Base-by-base conservation (phyloP, 2,329 filamentous ascomycete species). In the Westerdykella sp. region DNA sequence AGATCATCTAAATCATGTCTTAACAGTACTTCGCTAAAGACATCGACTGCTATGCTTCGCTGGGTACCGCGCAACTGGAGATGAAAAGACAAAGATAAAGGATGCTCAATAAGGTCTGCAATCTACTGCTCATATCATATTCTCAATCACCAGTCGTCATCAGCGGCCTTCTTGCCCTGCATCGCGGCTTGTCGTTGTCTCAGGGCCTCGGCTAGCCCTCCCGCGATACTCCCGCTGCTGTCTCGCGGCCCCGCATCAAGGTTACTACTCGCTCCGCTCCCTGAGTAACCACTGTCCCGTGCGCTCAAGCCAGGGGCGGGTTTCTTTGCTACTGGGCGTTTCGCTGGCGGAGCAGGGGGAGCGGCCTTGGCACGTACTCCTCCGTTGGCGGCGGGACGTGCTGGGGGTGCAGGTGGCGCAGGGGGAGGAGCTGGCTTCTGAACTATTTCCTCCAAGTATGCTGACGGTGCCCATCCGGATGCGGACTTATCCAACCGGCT, bases 391-490 rank as follows among this genome's bases (percentile, higher is more conserved):
- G 83, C 83, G 12, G 86, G 83, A 11, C 73, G 66, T 25, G 69
- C 61, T 23, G 64, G 64, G 6, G 65, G 69, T 23, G 74, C 67
- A 4, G 74, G 73, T 12, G 69, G 65, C 2, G 73, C 69, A 13
- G 80, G 76, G 4, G 80, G 73, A 18, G 80, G 78, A 9, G 82
- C 72, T 11, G 79, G 72, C 18, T 67, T 66, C 38, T 64, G 56
- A 16, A 76, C 77, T 62, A 85, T 78, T 69, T 96, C 90, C 69
- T 97, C 85, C 7, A 98, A 84, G 60, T 98, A 98, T 15, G 91
- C 88, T 15, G 90, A 86, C 0, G 93, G 93, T 3, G 93, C 81
- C 93, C 93, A 98, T 40, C 89, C 93, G 68, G 93, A 87, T n/a
- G 80, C 79, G 53, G 76, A 74, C 37, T 74, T 74, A 57, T 80